phyloP scores from a whole-genome alignment of 139 green algal species.

The Dunaliella primolecta region DNA sequence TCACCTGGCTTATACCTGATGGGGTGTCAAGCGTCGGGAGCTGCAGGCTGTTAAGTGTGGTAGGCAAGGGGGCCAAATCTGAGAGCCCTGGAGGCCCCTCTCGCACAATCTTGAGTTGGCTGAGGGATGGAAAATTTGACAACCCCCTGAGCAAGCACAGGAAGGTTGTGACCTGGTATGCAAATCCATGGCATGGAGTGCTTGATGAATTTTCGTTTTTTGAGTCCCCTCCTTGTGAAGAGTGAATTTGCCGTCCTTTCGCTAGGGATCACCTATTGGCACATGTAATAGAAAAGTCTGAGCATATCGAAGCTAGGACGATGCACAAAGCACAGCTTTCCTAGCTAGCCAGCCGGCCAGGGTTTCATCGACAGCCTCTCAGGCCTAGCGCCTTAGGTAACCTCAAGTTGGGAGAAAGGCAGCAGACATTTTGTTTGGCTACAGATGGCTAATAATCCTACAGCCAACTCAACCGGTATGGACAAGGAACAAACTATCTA shows the following conservation, averaged over 20 bases:
- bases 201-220: no score
- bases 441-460: background rate
- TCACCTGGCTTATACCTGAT: background rate
- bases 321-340: no score
- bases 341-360: no score
- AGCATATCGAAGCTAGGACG: no score
- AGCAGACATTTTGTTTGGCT: no score
- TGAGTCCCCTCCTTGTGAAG: no score
- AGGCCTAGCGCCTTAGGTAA: no score
- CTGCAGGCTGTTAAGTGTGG: background rate
- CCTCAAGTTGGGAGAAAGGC: no score
- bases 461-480: background rate
- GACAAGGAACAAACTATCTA: background rate
- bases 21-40: background rate
- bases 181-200: no score
- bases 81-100: background rate
- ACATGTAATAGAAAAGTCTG: no score
- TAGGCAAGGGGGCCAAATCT: background rate
- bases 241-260: background rate
- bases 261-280: no score
- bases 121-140: background rate
- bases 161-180: no score
- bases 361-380: background rate
- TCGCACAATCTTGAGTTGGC: background rate
- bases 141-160: background rate